A percentile compares a stretch with the other conserved stretches of the same genome.
These are phyloP conservation scores for Boletus reticulatus DNA, from an alignment of 768 basidiomycete genomes.

Conservation along the genomic window DNA sequence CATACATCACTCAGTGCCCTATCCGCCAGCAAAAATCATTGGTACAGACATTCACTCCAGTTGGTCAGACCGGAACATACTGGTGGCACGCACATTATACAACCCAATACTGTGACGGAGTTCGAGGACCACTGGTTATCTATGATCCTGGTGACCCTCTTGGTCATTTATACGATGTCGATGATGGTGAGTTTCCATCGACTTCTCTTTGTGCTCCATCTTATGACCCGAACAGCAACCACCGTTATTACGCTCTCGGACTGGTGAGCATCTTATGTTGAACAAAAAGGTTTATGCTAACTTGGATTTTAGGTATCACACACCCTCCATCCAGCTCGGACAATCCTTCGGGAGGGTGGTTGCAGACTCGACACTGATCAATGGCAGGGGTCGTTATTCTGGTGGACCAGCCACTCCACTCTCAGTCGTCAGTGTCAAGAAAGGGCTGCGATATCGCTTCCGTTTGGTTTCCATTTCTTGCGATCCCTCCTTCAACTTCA, in stretches of 20 bases:
- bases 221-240: slow-evolving; percentile 15
- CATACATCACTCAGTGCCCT: background rate
- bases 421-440: slow-evolving; percentile 43
- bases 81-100: slow-evolving; percentile 46
- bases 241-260: slow-evolving; percentile 31
- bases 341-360: background rate
- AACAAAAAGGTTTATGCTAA: background rate
- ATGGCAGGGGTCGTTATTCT: slow-evolving; percentile 46
- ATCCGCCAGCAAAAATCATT: slow-evolving; percentile 32
- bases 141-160: slow-evolving; percentile 33
- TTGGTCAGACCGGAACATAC: slow-evolving; percentile 39
- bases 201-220: background rate
- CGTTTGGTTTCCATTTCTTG: slow-evolving; percentile 52
- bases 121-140: slow-evolving; percentile 30
- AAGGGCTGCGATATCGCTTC: slow-evolving; percentile 49
- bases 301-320: background rate
- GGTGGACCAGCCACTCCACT: slow-evolving; percentile 41
- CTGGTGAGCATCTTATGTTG: background rate
- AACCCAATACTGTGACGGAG: slow-evolving; percentile 39
- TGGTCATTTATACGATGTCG: slow-evolving; percentile 39
- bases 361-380: slow-evolving; percentile 47
- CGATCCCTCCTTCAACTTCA: slow-evolving; percentile 19
- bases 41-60: slow-evolving; percentile 33
- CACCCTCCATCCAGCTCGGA: background rate
- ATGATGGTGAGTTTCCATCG: slow-evolving; percentile 35